Evolutionary conservation across 2,329 filamentous ascomycete genomes (phyloP).

Genomic region (Fusarium nodosum): DNA sequence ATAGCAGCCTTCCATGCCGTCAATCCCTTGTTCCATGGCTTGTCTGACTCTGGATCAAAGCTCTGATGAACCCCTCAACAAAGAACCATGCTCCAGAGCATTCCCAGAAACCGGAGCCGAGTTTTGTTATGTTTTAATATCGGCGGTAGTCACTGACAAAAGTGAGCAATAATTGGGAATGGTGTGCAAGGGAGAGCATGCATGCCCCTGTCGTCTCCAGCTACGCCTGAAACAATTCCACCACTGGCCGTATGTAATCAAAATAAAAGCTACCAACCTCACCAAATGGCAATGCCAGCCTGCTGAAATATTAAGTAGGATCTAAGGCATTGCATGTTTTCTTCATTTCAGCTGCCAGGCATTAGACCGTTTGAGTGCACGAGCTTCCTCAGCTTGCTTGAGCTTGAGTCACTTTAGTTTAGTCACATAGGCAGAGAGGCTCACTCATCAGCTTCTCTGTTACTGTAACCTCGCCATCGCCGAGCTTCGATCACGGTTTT

Average conservation of each 20-base stretch:
- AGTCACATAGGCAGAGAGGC: conserved; percentile 14
- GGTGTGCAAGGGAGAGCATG: conserved; percentile 40
- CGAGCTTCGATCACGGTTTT: conserved; percentile 17
- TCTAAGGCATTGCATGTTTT: conserved; percentile 30
- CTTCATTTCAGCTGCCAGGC: conserved; percentile 33
- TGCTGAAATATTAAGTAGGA: conserved; percentile 9
- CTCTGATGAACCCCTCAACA: conserved; percentile 24
- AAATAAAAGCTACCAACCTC: conserved; percentile 43
- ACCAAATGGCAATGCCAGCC: conserved; percentile 15
- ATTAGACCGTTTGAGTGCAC: conserved; percentile 16
- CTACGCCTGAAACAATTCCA: conserved; percentile 45
- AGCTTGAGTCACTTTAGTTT: conserved; percentile 35
- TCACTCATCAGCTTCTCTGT: conserved; percentile 25
- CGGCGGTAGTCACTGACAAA: not conserved
- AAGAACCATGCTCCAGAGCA: conserved; percentile 20
- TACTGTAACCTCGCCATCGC: conserved; percentile 25
- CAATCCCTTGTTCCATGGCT: conserved; percentile 10
- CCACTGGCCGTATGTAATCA: conserved; percentile 35
- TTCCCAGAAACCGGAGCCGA: conserved; percentile 37
- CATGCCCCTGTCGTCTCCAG: conserved; percentile 41
- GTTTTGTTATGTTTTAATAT: conserved; percentile 2
- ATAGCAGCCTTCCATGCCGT: not conserved
- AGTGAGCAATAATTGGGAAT: conserved; percentile 27
- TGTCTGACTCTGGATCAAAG: conserved; percentile 11
- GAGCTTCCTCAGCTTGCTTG: conserved; percentile 34